A percentile compares a stretch with the other conserved stretches of the same genome.
phyloP scores from a whole-genome alignment of 140 eudicot genomes.

The Cichorium intybus region DNA sequence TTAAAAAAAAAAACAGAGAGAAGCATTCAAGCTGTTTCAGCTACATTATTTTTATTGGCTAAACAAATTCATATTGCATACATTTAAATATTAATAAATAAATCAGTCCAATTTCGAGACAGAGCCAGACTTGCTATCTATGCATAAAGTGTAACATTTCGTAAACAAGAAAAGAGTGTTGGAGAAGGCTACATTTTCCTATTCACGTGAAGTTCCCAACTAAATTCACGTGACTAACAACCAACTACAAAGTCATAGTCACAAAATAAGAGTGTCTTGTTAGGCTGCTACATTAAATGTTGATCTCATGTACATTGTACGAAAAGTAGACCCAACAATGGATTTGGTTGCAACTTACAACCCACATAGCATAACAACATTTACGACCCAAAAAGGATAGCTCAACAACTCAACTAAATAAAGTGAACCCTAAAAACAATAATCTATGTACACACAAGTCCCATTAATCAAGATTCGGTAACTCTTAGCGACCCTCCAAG shows the following conservation, averaged over 20 bases:
- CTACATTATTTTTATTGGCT: too few relatives aligned
- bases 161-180: background rate
- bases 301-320: slow-evolving; percentile 20
- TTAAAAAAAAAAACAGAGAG: too few relatives aligned
- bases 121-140: too few relatives aligned
- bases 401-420: background rate
- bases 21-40: too few relatives aligned
- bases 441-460: slow-evolving; percentile 7
- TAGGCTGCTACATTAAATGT: slow-evolving; percentile 23
- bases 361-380: slow-evolving; percentile 8
- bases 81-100: too few relatives aligned
- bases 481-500: slow-evolving; percentile 82
- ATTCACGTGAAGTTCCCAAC: slow-evolving; percentile 29
- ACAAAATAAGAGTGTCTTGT: slow-evolving; percentile 25
- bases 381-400: background rate
- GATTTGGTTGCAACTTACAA: background rate
- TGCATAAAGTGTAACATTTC: slow-evolving; percentile 1
- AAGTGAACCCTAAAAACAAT: slow-evolving; percentile 12
- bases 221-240: slow-evolving; percentile 29
- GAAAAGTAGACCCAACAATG: slow-evolving; percentile 6
- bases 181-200: background rate
- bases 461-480: slow-evolving; percentile 25
- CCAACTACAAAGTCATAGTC: slow-evolving; percentile 35
- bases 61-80: too few relatives aligned
- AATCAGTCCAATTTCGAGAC: too few relatives aligned